Base-by-base conservation (phyloP, 306 rosid genomes). In the Malus orientalis region DNA sequence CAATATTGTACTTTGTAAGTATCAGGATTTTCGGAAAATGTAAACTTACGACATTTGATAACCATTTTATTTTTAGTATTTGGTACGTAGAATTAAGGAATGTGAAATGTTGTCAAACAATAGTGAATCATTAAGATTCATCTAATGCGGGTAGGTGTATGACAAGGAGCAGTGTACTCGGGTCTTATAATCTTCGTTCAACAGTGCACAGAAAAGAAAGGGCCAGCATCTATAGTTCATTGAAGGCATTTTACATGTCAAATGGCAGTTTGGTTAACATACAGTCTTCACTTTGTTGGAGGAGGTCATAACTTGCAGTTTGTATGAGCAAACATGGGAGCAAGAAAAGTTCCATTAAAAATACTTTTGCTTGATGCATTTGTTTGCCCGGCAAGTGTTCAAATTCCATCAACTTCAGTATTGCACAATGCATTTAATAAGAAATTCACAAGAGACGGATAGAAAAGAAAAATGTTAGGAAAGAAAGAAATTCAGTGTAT, bases 161-260 rank as follows among this genome's bases (percentile, higher is more conserved):
- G 55, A 73, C 91, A 87, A 96, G 97, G 96, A 76, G 74, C 91
- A 36, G 84, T 88, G 14, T 76, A 69, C 68, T 83, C 92, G 20
- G 92, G 89, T 49, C 18, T 88, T 51, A 59, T 82, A 30, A 25
- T 79, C 60, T 92, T 84, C 82, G 59, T 89, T 69, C 96, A 88
- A 77, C 86, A 91, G 96, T 88, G 97, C 81, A 92, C 87, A 30
- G 89, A 85, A 70, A 67, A 85, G 76, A 88, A 81, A 73, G 97
- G 98, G 5, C 96, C 97, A 42, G 12, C 3, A 63, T 63, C 22
- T 30, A 8, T 22, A 25, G 44, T 63, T 63, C 33, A 63, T 12
- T 36, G 3, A 4, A 5, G 29, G 30, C 30, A 13, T 60, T 13
- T 5, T 49, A 4, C 54, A 4, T 49, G 55, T 15, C 55, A 49